Percentiles rank a stretch among this genome's conserved stretches.
These are phyloP conservation scores for Diospyros lotus DNA, from an alignment of 148 eudicot genomes.

Conservation along the genomic window DNA sequence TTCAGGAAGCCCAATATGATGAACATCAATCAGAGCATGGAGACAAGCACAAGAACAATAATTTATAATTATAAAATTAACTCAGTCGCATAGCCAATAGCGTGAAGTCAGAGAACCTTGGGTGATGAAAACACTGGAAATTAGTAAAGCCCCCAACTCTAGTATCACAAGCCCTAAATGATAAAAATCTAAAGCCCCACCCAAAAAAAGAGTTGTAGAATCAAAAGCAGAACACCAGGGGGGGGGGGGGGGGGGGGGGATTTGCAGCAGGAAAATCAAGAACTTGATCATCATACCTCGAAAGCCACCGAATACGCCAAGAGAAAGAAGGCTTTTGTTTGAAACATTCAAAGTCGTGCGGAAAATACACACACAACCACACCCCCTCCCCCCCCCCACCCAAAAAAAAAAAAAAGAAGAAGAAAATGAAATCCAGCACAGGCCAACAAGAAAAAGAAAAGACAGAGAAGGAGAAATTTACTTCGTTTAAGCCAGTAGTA, in stretches of 20 bases:
- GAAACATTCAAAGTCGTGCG: background rate
- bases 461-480: background rate
- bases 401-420: background rate
- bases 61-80: background rate
- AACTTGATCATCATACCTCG: background rate
- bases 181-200: background rate
- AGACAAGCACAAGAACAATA: background rate
- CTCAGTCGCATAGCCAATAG: background rate
- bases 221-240: background rate
- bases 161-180: conserved; percentile 10
- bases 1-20: too few species aligned
- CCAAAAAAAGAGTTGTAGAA: background rate
- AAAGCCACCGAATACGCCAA: background rate
- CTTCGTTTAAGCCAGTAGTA: background rate
- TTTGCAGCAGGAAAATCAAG: conserved; percentile 1
- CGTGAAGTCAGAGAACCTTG: background rate
- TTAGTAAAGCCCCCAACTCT: conserved; percentile 11
- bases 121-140: background rate
- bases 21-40: background rate
- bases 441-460: background rate
- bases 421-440: background rate
- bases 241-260: too few species aligned
- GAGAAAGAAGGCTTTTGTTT: background rate
- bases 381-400: too few species aligned
- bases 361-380: too few species aligned